A percentile compares a stretch with the other conserved stretches of the same genome.
Evolutionary conservation across 1,284 basidiomycete genomes (phyloP).

Genomic region (Psilocybe mexicana): DNA sequence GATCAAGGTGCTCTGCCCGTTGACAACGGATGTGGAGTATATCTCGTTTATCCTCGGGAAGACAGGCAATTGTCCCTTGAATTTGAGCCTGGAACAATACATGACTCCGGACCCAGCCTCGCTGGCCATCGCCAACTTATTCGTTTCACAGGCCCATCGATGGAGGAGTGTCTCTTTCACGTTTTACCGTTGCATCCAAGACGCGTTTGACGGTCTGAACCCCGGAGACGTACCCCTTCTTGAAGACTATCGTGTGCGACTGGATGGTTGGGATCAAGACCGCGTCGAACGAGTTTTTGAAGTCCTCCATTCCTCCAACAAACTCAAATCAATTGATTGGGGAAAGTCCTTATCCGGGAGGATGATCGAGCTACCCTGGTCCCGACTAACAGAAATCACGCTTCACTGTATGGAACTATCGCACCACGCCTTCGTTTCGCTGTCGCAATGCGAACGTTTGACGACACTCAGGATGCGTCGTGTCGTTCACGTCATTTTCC

Average conservation of each 20-base stretch:
- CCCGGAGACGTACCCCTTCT: constrained; percentile 3
- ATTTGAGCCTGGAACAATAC: constrained; percentile 14
- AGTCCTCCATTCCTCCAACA: constrained; percentile 11
- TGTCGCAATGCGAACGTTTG: constrained; percentile 6
- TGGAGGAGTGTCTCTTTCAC: constrained; percentile 13
- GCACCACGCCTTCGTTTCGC: background rate
- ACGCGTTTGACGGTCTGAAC: constrained; percentile 1
- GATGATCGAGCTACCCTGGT: constrained; percentile 8
- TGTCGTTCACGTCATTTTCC: background rate
- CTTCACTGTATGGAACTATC: constrained; percentile 12
- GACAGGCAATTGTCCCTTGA: constrained; percentile 9
- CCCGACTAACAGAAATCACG: constrained; percentile 8
- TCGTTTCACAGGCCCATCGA: constrained; percentile 8
- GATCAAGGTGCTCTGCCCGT: constrained; percentile 10
- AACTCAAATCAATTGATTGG: constrained; percentile 12
- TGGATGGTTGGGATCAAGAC: constrained; percentile 2
- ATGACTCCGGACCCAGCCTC: constrained; percentile 10
- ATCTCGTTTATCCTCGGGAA: constrained; percentile 10
- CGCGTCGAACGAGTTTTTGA: background rate
- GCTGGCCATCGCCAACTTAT: constrained; percentile 8
- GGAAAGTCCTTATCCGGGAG: constrained; percentile 5
- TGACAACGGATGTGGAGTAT: constrained; percentile 5
- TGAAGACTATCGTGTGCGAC: constrained; percentile 12
- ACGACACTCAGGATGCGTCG: constrained; percentile 5
- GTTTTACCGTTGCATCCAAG: constrained; percentile 4